Evolutionary conservation across 306 rosid genomes (phyloP).

Genomic region (Potentilla sterilis): DNA sequence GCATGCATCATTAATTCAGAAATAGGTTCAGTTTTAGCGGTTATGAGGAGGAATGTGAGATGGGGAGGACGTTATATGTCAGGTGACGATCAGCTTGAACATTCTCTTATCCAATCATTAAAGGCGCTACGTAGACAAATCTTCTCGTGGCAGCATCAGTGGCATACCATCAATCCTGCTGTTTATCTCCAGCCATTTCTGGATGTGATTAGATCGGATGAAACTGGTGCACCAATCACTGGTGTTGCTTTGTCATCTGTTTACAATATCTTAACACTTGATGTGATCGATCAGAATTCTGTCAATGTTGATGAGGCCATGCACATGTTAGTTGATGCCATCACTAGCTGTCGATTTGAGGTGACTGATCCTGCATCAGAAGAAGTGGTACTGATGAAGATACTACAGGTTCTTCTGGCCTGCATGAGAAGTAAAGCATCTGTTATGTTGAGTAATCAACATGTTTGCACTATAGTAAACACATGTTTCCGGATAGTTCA

Average conservation of each 20-base stretch:
- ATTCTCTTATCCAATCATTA: constrained; percentile 82
- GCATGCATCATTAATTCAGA: constrained; percentile 95
- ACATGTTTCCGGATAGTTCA: constrained; percentile 95
- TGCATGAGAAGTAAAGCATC: constrained; percentile 99
- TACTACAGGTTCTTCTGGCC: constrained; percentile 90
- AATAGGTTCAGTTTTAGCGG: constrained; percentile 90
- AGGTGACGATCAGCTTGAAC: constrained; percentile 96
- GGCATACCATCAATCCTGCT: constrained; percentile 82
- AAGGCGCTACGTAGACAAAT: constrained; percentile 80
- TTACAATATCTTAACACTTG: constrained; percentile 85
- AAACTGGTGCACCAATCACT: constrained; percentile 94
- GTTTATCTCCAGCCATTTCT: constrained; percentile 92
- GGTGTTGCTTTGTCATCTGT: constrained; percentile 92
- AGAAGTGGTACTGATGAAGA: constrained; percentile 91
- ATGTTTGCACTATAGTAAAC: constrained; percentile 94
- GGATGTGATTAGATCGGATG: constrained; percentile 91
- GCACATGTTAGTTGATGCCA: constrained; percentile 94
- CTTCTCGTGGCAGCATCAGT: constrained; percentile 87
- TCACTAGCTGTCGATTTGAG: constrained; percentile 96
- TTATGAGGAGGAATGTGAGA: constrained; percentile 94
- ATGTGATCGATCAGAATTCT: constrained; percentile 82
- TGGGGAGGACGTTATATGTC: constrained; percentile 93
- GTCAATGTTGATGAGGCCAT: constrained; percentile 85
- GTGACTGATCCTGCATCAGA: constrained; percentile 92
- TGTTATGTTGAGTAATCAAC: constrained; percentile 87